Evolutionary conservation across 306 rosid genomes (phyloP), one percentile per base, ranked within the genome.

Genomic region (Medicago lupulina): DNA sequence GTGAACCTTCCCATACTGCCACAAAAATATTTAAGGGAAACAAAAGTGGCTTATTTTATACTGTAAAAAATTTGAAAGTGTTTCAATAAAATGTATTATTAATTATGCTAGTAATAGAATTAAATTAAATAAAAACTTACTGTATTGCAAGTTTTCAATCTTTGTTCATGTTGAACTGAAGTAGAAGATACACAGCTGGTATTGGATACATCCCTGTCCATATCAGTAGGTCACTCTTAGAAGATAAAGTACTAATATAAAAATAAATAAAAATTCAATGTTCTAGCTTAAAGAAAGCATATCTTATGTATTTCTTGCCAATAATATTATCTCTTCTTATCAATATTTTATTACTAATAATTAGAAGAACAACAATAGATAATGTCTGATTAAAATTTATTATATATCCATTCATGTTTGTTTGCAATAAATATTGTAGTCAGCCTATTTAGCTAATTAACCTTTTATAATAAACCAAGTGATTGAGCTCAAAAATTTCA

Each of bases 1-100:
- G 72, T 86, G 90, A 66, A 91, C 80, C 80, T 81, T 88, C 75
- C 77, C 87, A 91, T 77, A 79, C 93, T 87, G 84, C 71, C 69
- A 83, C 46, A 53, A 76, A 46, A 77, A 38, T 73, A 67, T 9
- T 65, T n/a, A 72, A 17, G 31, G 23, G 23, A 79, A 67, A 47
- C 23, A 57, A 50, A 50, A 25, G 71, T 59, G 38, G 60, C 76
- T 71, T 66, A 66, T 50, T 39, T 15, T 23, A 34, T 21, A 71
- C 18, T 47, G 11, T 23, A 57, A 9, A 60, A 44, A 41, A 28
- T 11, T 40, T 70, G 50, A 16, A 67, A 76, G 39, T 57, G n/a
- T 66, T 21, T 16, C 13, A 51, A 51, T 67, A 44, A 76, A 70
- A 69, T 70, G 55, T 65, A 71, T 51, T 19, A n/a, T 51, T 31